Conservation (phyloP, 768 basidiomycete genomes). For the Jaapia argillacea region DNA sequence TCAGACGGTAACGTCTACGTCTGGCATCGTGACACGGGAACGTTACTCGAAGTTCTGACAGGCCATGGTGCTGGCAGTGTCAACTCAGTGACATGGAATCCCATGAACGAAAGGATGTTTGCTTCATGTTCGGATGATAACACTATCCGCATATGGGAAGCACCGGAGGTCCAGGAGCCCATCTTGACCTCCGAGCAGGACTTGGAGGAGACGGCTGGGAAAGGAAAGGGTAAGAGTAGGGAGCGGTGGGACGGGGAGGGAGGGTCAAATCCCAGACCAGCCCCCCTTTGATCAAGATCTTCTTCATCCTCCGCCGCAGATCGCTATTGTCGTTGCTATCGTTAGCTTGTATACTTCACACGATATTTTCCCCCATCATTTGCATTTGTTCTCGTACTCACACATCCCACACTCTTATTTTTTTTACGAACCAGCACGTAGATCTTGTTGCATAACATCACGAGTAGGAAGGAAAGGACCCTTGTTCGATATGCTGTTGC, state of each 20-base stretch:
- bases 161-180: conserved; percentile 15
- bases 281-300: no score
- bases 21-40: conserved; percentile 85
- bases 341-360: no score
- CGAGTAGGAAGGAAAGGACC: no score
- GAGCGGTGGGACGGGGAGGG: conserved; percentile 31
- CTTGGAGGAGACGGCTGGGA: conserved; percentile 30
- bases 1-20: conserved; percentile 90
- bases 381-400: no score
- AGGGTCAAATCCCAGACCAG: no score
- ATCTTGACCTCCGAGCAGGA: conserved; percentile 1
- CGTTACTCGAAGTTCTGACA: conserved; percentile 74
- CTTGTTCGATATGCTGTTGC: no score
- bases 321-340: no score
- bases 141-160: conserved; percentile 88
- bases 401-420: no score
- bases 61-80: conserved; percentile 90
- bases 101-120: conserved; percentile 81
- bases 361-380: no score
- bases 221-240: conserved; percentile 55
- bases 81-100: conserved; percentile 96
- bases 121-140: conserved; percentile 93
- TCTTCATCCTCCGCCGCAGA: no score
- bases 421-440: no score
- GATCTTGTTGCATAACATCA: no score